A percentile compares a stretch with the other conserved stretches of the same genome.
Evolutionary conservation across 768 basidiomycete species (phyloP).

Genomic region (Tulasnella sp.): DNA sequence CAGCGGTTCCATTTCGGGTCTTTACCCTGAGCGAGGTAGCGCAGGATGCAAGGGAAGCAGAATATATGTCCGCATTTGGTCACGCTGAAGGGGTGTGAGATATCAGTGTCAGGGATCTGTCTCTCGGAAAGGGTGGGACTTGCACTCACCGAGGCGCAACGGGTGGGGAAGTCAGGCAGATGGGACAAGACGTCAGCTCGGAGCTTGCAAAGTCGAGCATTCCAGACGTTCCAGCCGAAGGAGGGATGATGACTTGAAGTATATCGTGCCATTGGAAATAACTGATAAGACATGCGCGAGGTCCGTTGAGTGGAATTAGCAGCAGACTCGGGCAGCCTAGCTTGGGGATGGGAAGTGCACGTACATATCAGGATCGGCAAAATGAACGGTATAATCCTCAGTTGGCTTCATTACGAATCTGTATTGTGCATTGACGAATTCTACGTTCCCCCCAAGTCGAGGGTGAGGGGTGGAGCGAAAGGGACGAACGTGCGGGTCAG

Average conservation of each 20-base stretch:
- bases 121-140: background rate
- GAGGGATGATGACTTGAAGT: constrained; percentile 88
- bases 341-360: constrained; percentile 35
- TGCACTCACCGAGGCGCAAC: constrained; percentile 60
- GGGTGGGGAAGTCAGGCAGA: constrained; percentile 81
- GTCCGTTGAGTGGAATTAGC: background rate
- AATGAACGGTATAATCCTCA: constrained; percentile 90
- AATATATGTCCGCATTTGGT: constrained; percentile 98
- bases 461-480: background rate
- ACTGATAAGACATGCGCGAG: constrained; percentile 40
- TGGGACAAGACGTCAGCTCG: constrained; percentile 72
- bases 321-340: constrained; percentile 13
- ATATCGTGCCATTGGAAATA: constrained; percentile 97
- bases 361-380: constrained; percentile 95
- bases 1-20: constrained; percentile 84
- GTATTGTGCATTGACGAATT: constrained; percentile 94
- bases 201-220: constrained; percentile 57
- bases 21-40: constrained; percentile 79
- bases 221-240: constrained; percentile 45
- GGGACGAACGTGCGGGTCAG: constrained; percentile 26
- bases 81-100: constrained; percentile 43
- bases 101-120: background rate
- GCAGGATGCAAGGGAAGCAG: constrained; percentile 91
- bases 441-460: constrained; percentile 41
- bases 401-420: constrained; percentile 92